Evolutionary conservation across 306 rosid genomes (phyloP), one percentile per base, ranked within the genome.

Genomic region (Alnus rubra): DNA sequence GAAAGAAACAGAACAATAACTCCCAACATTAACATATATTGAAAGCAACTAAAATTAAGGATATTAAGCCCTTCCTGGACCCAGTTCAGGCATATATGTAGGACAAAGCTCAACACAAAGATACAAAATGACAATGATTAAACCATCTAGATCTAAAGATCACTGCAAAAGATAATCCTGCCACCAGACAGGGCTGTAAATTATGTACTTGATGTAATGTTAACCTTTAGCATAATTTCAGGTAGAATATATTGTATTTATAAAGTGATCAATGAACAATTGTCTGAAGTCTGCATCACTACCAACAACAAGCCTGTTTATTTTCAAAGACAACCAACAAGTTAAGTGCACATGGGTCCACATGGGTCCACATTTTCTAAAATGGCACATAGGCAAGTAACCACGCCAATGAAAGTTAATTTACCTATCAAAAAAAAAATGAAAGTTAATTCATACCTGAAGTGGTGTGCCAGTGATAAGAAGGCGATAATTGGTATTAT

Each of bases 391-490:
- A 28, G 10, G 19, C 73, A 73, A 4, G 60, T 12, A 74, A 18
- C 76, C 44, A 70, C 31, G 3, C 74, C 55, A 28, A 85, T 64
- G 31, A 86, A 74, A 44, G 60, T 60, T 71, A 58, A 59, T 76
- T 35, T n/a, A n/a, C n/a, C n/a, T n/a, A n/a, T n/a, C n/a, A n/a
- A n/a, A n/a, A n/a, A n/a, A n/a, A n/a, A n/a, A 28, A 85, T 64
- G 31, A 86, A 74, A 44, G 60, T 60, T 71, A 58, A 59, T 76
- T 35, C 45, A 71, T 84, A 95, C 99, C 98, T 95, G 99, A 59
- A 95, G 90, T 2, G 99, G 99, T 45, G 99, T 95, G 12, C 99
- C 99, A 18, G 99, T 95, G 77, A 95, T 95, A 72, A 95, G 86
- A 82, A 95, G 98, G 51, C 99, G 97, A 33, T 91, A 95, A 73